A percentile compares a stretch with the other conserved stretches of the same genome.
phyloP scores from a whole-genome alignment of 2,329 filamentous ascomycete genomes.

The Claviceps pazoutovae region DNA sequence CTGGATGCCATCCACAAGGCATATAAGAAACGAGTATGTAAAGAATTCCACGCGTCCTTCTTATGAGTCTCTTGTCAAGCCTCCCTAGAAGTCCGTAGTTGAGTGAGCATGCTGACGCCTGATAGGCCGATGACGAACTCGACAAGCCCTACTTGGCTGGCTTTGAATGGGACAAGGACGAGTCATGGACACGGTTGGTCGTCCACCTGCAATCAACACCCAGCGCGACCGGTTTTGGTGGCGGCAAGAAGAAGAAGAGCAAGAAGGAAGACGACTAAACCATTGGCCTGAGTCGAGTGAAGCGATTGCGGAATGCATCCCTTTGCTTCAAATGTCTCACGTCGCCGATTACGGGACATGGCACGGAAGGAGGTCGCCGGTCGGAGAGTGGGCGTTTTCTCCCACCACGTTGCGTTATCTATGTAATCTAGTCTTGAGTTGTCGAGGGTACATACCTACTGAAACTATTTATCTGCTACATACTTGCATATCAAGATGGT shows the following conservation, averaged over 20 bases:
- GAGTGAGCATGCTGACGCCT: background rate
- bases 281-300: background rate
- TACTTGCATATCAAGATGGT: background rate
- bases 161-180: constrained; percentile 93
- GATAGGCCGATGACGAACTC: constrained; percentile 78
- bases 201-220: constrained; percentile 72
- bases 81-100: too few species aligned
- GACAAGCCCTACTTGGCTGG: constrained; percentile 77
- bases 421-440: too few species aligned
- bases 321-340: constrained; percentile 6
- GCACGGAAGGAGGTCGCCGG: background rate
- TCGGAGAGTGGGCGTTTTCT: too few species aligned
- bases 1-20: constrained; percentile 91
- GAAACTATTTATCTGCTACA: too few species aligned
- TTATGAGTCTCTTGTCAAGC: too few species aligned
- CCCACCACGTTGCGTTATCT: too few species aligned
- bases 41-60: too few species aligned
- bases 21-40: constrained; percentile 83
- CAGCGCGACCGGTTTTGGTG: constrained; percentile 30
- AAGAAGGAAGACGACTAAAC: constrained; percentile 45
- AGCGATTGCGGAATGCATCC: constrained; percentile 15
- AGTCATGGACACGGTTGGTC: constrained; percentile 75
- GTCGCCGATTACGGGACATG: background rate
- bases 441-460: too few species aligned
- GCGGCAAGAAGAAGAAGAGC: constrained; percentile 54